A percentile compares a stretch with the other conserved stretches of the same genome.
Evolutionary conservation across 805 yeast genomes (phyloP).

Genomic region (Candida boidinii): DNA sequence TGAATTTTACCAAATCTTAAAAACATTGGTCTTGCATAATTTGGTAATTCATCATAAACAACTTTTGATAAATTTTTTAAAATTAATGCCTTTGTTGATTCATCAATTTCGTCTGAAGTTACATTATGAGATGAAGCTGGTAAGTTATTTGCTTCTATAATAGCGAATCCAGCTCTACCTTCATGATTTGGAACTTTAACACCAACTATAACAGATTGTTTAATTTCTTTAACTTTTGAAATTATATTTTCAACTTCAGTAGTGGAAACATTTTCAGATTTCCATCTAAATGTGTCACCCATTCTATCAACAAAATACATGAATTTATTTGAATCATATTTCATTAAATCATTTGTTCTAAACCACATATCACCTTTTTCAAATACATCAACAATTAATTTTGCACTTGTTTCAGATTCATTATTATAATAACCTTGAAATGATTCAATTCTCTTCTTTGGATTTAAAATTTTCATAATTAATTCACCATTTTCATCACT

Average conservation of each 20-base stretch:
- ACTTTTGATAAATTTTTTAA: constrained; percentile 29
- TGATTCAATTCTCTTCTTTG: constrained; percentile 55
- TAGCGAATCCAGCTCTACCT: constrained; percentile 91
- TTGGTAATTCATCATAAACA: constrained; percentile 48
- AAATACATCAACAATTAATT: constrained; percentile 66
- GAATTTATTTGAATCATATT: constrained; percentile 55
- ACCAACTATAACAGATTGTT: constrained; percentile 82
- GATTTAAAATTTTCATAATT: constrained; percentile 62
- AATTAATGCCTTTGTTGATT: constrained; percentile 21
- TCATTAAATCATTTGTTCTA: constrained; percentile 79
- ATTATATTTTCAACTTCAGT: constrained; percentile 84
- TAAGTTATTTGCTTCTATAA: no score
- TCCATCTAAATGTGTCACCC: constrained; percentile 97
- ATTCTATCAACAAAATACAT: constrained; percentile 83
- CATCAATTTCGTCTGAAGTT: constrained; percentile 16
- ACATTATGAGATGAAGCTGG: no score
- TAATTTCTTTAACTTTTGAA: constrained; percentile 34
- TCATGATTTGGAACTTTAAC: constrained; percentile 79
- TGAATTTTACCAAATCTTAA: constrained; percentile 61
- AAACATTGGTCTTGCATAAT: constrained; percentile 80
- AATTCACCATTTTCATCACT: constrained; percentile 79
- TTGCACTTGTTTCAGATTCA: constrained; percentile 67
- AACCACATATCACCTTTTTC: constrained; percentile 87
- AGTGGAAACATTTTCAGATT: constrained; percentile 89
- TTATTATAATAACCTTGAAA: constrained; percentile 90